Evolutionary conservation across 176 grass and related monocot species (phyloP).

Genomic region (Carex myosuroides): DNA sequence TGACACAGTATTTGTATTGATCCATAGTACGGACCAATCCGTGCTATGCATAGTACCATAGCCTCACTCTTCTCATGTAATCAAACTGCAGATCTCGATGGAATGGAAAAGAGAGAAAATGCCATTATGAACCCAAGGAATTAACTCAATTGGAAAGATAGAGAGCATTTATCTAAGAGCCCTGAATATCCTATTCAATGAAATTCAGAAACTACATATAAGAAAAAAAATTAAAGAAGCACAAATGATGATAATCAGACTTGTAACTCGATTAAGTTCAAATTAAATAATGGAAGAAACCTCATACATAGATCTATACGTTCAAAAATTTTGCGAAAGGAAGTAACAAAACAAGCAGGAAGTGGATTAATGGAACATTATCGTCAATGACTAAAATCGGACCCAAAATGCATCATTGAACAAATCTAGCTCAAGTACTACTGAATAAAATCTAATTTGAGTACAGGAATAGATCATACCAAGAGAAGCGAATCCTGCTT

Average conservation of each 20-base stretch:
- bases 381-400: neutral
- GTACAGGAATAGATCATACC: slow-evolving; percentile 27
- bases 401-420: slow-evolving; percentile 9
- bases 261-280: neutral
- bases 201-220: neutral
- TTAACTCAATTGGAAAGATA: neutral
- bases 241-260: neutral
- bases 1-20: slow-evolving; percentile 3
- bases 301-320: neutral
- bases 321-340: neutral
- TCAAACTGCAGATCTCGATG: neutral
- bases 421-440: neutral
- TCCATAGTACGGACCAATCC: too few relatives aligned
- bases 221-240: neutral
- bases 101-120: neutral
- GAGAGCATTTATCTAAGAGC: neutral
- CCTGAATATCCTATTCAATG: neutral
- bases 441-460: neutral
- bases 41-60: too few relatives aligned
- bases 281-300: neutral
- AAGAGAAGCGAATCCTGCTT: slow-evolving; percentile 95
- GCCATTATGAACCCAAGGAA: neutral
- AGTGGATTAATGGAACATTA: slow-evolving; percentile 3
- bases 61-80: neutral
- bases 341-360: neutral